These are phyloP conservation scores for Eucalyptus camaldulensis DNA, from an alignment of 345 rosid genomes.

Conservation along the genomic window DNA sequence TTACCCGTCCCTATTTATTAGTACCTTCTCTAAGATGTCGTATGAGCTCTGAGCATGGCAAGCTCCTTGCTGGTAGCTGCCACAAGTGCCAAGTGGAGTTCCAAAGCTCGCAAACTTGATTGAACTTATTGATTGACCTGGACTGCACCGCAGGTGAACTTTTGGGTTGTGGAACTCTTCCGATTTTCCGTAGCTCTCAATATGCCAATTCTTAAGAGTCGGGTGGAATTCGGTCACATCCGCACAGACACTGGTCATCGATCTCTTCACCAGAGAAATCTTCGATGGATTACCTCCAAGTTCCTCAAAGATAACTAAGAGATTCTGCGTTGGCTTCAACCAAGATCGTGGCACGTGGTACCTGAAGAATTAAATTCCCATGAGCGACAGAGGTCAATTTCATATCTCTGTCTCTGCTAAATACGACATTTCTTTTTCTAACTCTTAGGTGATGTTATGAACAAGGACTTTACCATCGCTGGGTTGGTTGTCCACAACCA, in stretches of 20 bases:
- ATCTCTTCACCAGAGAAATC: constrained; percentile 78
- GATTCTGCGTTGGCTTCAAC: constrained; percentile 82
- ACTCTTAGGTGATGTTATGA: background rate
- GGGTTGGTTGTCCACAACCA: constrained; percentile 97
- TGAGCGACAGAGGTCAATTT: background rate
- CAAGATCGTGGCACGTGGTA: constrained; percentile 90
- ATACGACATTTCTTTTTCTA: background rate
- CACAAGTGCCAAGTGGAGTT: constrained; percentile 95
- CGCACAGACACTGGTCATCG: constrained; percentile 71
- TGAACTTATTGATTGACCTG: constrained; percentile 68
- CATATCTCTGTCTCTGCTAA: background rate
- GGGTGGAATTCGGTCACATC: constrained; percentile 89
- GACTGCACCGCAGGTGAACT: constrained; percentile 73
- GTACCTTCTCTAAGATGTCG: constrained; percentile 70
- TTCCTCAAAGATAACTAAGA: constrained; percentile 87
- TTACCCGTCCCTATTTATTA: background rate
- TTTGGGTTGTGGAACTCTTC: constrained; percentile 80
- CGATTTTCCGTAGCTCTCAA: constrained; percentile 92
- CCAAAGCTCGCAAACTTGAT: constrained; percentile 98
- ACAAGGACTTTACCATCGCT: constrained; percentile 45
- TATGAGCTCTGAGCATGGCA: constrained; percentile 85
- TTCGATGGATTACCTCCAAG: constrained; percentile 84
- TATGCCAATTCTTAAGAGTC: constrained; percentile 92
- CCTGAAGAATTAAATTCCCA: constrained; percentile 19
- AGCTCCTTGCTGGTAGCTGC: constrained; percentile 85